Percentiles rank a stretch among this genome's conserved stretches.
Conservation (phyloP, 2,329 filamentous ascomycete species). For the Gremmenia infestans region DNA sequence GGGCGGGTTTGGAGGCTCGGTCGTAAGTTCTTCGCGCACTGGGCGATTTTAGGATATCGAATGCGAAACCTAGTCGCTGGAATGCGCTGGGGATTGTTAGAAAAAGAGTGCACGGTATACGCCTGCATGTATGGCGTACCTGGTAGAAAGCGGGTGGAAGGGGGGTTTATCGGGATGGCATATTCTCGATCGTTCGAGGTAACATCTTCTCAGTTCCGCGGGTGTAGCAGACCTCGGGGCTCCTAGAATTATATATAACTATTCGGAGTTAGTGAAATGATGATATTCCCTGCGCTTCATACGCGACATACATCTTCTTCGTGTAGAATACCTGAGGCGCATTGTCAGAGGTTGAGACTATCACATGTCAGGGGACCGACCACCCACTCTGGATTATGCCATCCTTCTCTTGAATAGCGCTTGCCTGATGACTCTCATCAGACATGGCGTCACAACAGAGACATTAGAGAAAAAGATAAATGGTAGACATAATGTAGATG, state of each 20-base stretch:
- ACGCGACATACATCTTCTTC: constrained; percentile 31
- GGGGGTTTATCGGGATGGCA: constrained; percentile 37
- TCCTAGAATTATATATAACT: constrained; percentile 36
- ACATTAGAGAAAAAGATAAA: constrained; percentile 19
- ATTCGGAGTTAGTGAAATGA: constrained; percentile 10
- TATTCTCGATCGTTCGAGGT: constrained; percentile 37
- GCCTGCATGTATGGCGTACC: constrained; percentile 14
- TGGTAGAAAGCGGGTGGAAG: constrained; percentile 34
- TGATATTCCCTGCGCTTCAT: neutral
- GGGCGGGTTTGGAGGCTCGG: constrained; percentile 29
- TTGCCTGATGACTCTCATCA: constrained; percentile 25
- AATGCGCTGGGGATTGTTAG: constrained; percentile 30
- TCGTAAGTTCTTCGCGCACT: constrained; percentile 35
- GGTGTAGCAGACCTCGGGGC: constrained; percentile 30
- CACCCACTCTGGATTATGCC: constrained; percentile 26
- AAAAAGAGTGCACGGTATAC: neutral
- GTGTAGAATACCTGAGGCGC: constrained; percentile 25
- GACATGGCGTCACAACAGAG: constrained; percentile 26
- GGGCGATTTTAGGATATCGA: constrained; percentile 37
- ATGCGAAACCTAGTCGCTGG: constrained; percentile 36
- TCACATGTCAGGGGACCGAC: constrained; percentile 27
- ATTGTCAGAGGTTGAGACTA: constrained; percentile 12
- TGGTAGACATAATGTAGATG: constrained; percentile 12
- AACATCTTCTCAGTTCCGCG: constrained; percentile 35
- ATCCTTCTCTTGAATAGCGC: constrained; percentile 22